A percentile compares a stretch with the other conserved stretches of the same genome.
These are phyloP conservation scores for Linanthus parryae DNA, from an alignment of 148 eudicot species.

Conservation along the genomic window DNA sequence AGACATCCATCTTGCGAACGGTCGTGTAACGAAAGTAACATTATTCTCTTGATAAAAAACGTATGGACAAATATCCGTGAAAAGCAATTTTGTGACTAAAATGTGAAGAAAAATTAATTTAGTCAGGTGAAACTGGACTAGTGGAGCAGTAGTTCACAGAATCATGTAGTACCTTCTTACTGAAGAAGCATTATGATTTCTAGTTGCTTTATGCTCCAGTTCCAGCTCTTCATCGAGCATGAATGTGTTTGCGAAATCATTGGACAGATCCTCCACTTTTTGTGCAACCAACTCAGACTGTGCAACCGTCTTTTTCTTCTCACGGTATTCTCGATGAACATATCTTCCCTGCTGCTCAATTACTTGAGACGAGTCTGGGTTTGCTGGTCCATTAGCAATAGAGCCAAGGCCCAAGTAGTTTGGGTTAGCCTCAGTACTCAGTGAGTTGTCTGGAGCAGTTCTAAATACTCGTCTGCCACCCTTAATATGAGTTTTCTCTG, in stretches of 20 bases:
- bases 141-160: too few species aligned
- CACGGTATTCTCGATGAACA: constrained; percentile 15
- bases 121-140: too few species aligned
- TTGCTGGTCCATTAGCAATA: constrained; percentile 2
- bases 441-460: constrained; percentile 17
- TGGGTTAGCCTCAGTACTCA: constrained; percentile 13
- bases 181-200: constrained; percentile 28
- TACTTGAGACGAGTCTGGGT: constrained; percentile 14
- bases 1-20: too few species aligned
- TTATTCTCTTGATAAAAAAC: too few species aligned
- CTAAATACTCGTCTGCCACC: constrained; percentile 19
- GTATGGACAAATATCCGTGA: too few species aligned
- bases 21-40: too few species aligned
- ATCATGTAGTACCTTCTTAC: constrained; percentile 46
- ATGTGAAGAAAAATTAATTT: too few species aligned
- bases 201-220: constrained; percentile 38
- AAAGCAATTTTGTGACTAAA: too few species aligned
- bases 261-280: constrained; percentile 36
- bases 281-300: constrained; percentile 24
- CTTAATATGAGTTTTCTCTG: constrained; percentile 15
- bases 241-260: constrained; percentile 67
- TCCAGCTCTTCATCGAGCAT: constrained; percentile 97
- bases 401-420: constrained; percentile 9
- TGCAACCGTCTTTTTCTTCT: constrained; percentile 14
- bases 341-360: constrained; percentile 16